Base-by-base conservation (phyloP, 306 rosid genomes). In the Amphicarpaea edgeworthii region DNA sequence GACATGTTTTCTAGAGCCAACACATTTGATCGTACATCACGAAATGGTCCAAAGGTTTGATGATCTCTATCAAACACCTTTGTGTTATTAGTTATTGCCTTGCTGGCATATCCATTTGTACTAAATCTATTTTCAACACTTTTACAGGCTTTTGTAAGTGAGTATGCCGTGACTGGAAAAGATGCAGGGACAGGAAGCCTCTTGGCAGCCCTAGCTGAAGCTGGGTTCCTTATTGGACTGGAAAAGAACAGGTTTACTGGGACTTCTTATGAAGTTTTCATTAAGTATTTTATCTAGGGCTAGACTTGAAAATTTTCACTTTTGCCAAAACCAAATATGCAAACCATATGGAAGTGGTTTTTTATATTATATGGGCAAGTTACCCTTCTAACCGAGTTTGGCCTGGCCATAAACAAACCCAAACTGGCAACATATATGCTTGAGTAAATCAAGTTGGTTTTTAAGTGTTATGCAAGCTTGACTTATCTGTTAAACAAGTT, bases 101-200 rank as follows among this genome's bases (percentile, higher is more conserved):
- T n/a, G n/a, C n/a, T n/a, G 57, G 73, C 28, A 58, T 73, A 15
- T 62, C 16, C 62, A 42, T 60, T 69, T 32, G 10, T 65, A 34
- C 49, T 73, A 42, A 82, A 42, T 68, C 49, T 16, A 26, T 81
- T 60, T 77, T 61, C 41, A 26, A 53, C 63, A 21, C 53, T 80
- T 80, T 62, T 47, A 67, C 85, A 95, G 99, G 99, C 97, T 76
- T 95, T 95, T 81, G 96, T 95, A 24, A 95, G 99, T 54, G 99
- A 95, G 81, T 95, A 95, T 83, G 99, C 99, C 15, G 97, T 95
- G 74, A 90, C 88, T 0, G 84, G 82, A 66, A 88, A 79, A 72
- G 99, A 92, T 46, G 99, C 88, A 0, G 86, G 97, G 34, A 75
- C 65, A n/a, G 99, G 99, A 87, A 92, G 93, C 78, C 89, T 95